phyloP scores from a whole-genome alignment of 2,329 filamentous ascomycete species.

The Botryotinia calthae region DNA sequence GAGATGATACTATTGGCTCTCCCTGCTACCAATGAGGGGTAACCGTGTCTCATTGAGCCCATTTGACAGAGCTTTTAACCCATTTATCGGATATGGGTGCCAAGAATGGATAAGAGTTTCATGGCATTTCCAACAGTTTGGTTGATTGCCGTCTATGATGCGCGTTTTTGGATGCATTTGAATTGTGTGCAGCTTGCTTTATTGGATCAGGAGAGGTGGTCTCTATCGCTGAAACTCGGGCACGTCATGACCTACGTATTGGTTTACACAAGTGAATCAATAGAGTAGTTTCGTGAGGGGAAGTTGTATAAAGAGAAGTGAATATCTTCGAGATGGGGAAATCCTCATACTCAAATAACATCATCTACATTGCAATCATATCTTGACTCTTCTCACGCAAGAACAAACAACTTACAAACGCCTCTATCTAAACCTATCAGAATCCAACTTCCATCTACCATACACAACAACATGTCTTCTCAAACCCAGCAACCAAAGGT shows the following conservation, averaged over 20 bases:
- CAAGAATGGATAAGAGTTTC: not conserved
- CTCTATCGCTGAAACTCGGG: not conserved
- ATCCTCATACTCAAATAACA: not conserved
- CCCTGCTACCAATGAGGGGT: not conserved
- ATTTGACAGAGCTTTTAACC: not conserved
- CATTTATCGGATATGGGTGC: not conserved
- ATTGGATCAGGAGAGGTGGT: not conserved
- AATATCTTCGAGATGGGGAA: not conserved
- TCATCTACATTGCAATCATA: not conserved
- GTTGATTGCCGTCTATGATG: not conserved
- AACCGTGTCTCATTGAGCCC: not conserved
- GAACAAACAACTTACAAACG: not conserved
- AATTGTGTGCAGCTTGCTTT: not conserved
- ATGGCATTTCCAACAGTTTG: not conserved
- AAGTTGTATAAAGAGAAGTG: slow-evolving; percentile 2
- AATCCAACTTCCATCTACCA: not conserved
- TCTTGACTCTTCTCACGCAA: not conserved
- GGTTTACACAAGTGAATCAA: not conserved
- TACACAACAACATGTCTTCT: slow-evolving; percentile 15
- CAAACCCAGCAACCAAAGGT: slow-evolving; percentile 43
- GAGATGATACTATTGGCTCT: not conserved
- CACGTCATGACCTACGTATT: not conserved
- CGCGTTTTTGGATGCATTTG: not conserved
- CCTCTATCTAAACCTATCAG: not conserved
- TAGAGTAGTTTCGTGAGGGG: not conserved